Conservation (phyloP, 257 asterid genomes). For the Nicotiana sylvestris region DNA sequence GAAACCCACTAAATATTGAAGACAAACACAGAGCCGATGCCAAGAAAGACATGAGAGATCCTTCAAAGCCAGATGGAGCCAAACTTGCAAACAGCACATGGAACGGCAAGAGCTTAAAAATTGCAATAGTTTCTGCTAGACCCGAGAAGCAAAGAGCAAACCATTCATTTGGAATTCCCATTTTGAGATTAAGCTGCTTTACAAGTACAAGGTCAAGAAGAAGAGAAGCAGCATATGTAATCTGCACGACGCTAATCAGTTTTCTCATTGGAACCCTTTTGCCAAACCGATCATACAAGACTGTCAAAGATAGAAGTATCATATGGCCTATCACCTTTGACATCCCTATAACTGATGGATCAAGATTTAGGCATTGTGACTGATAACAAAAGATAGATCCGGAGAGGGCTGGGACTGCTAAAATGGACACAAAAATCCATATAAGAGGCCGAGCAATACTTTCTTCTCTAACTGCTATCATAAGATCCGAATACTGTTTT, state of each 20-base stretch:
- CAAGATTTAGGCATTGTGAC: slow-evolving; percentile 64
- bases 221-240: slow-evolving; percentile 54
- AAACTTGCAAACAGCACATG: slow-evolving; percentile 62
- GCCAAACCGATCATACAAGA: slow-evolving; percentile 56
- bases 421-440: slow-evolving; percentile 61
- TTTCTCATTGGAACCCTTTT: slow-evolving; percentile 52
- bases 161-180: slow-evolving; percentile 69
- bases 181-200: slow-evolving; percentile 47
- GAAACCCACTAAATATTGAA: slow-evolving; percentile 57
- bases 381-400: slow-evolving; percentile 90
- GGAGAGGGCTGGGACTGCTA: slow-evolving; percentile 54
- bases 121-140: slow-evolving; percentile 70
- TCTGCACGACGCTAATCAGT: slow-evolving; percentile 40
- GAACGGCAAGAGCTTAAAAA: slow-evolving; percentile 79
- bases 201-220: slow-evolving; percentile 73
- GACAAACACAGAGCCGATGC: slow-evolving; percentile 72
- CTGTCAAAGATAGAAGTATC: slow-evolving; percentile 51
- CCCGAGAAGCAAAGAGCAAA: slow-evolving; percentile 79
- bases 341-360: slow-evolving; percentile 70
- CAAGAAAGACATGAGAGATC: slow-evolving; percentile 67
- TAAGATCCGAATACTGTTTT: slow-evolving; percentile 53
- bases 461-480: slow-evolving; percentile 45
- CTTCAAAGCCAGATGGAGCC: slow-evolving; percentile 82
- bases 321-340: slow-evolving; percentile 81
- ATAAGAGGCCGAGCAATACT: slow-evolving; percentile 52